phyloP scores from a whole-genome alignment of 805 yeast genomes.

The Isabelozyma heimii region DNA sequence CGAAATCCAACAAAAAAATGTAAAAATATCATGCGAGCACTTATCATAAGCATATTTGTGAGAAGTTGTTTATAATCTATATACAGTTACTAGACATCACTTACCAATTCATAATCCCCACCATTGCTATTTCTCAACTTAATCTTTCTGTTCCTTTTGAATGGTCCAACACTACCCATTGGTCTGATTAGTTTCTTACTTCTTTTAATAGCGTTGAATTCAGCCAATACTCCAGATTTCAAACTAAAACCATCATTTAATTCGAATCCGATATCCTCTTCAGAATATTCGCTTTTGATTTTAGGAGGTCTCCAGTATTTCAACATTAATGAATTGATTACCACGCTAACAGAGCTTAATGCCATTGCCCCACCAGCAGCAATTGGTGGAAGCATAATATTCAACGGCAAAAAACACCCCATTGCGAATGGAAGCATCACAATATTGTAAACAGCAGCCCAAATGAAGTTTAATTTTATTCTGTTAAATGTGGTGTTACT shows the following conservation, averaged over 20 bases:
- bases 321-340: conserved; percentile 70
- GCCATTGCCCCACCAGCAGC: conserved; percentile 95
- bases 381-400: conserved; percentile 77
- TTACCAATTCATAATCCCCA: background rate
- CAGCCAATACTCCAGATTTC: conserved; percentile 19
- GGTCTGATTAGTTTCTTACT: background rate
- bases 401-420: conserved; percentile 81
- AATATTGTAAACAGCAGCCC: conserved; percentile 84
- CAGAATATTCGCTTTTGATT: conserved; percentile 7
- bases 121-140: background rate
- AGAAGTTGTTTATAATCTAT: no score
- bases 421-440: conserved; percentile 92
- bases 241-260: conserved; percentile 20
- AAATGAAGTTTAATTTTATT: conserved; percentile 76
- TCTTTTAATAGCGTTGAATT: conserved; percentile 17
- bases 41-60: no score
- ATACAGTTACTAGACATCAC: background rate
- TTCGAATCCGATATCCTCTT: conserved; percentile 18
- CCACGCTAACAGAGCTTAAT: conserved; percentile 85
- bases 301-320: conserved; percentile 56
- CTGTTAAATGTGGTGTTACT: conserved; percentile 67
- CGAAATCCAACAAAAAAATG: background rate
- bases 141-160: background rate
- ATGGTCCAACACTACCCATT: background rate
- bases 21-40: no score